phyloP scores from a whole-genome alignment of 2,329 filamentous ascomycete genomes.

The Graphilbum fragrans region DNA sequence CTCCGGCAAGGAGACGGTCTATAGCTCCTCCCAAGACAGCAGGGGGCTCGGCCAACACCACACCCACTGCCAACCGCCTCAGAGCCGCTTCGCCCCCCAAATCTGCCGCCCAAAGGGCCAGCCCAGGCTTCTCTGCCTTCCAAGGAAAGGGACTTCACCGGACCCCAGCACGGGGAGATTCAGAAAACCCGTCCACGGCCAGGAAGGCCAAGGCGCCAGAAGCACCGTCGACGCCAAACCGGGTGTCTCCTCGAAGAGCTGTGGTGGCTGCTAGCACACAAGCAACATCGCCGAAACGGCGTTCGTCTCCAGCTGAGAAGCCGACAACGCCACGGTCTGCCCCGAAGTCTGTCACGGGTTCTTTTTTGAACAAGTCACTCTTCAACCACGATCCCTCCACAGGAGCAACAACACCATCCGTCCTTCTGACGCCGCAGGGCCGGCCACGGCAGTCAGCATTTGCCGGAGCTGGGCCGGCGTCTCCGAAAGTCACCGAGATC shows the following conservation, averaged over 20 bases:
- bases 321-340: constrained; percentile 18
- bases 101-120: constrained; percentile 33
- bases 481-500: constrained; percentile 59
- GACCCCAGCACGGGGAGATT: constrained; percentile 26
- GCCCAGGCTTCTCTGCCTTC: constrained; percentile 42
- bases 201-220: not conserved
- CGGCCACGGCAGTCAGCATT: constrained; percentile 53
- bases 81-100: constrained; percentile 1
- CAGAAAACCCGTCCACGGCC: not conserved
- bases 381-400: constrained; percentile 42
- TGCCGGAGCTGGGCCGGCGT: constrained; percentile 61
- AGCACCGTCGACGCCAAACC: not conserved
- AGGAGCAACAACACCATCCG: constrained; percentile 47
- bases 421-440: constrained; percentile 49
- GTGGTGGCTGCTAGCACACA: constrained; percentile 1
- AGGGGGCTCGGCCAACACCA: too few relatives aligned
- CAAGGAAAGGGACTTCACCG: constrained; percentile 35
- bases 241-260: not conserved
- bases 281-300: constrained; percentile 17
- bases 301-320: constrained; percentile 9
- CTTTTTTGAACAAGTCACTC: constrained; percentile 23
- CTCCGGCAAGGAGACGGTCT: too few relatives aligned
- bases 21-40: too few relatives aligned
- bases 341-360: constrained; percentile 15
- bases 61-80: not conserved